Evolutionary conservation across 805 yeast species (phyloP).

Genomic region (Starmera pachycereana): DNA sequence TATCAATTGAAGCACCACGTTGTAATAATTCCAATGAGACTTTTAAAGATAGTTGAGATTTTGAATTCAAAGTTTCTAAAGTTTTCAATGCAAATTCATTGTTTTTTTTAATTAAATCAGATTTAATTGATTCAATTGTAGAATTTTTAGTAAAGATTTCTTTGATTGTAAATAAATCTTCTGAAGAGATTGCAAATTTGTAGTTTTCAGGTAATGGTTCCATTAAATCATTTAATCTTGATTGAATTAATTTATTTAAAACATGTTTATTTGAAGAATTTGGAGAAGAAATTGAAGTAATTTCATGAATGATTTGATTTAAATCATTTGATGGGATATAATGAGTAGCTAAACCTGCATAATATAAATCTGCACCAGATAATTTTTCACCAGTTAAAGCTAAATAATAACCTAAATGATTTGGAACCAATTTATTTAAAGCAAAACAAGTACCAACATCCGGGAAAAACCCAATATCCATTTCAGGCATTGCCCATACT

Average conservation of each 20-base stretch:
- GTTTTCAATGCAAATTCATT: slow-evolving; percentile 58
- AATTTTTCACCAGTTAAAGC: slow-evolving; percentile 81
- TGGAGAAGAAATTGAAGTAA: slow-evolving; percentile 32
- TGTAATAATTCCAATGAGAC: slow-evolving; percentile 62
- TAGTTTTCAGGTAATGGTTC: slow-evolving; percentile 56
- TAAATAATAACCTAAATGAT: slow-evolving; percentile 73
- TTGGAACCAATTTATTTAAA: slow-evolving; percentile 65
- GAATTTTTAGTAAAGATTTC: slow-evolving; percentile 44
- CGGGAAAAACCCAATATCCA: slow-evolving; percentile 92
- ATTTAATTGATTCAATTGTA: slow-evolving; percentile 37
- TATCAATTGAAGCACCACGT: slow-evolving; percentile 44
- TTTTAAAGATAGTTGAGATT: slow-evolving; percentile 73
- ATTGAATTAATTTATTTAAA: slow-evolving; percentile 68
- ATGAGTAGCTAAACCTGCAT: slow-evolving; percentile 85
- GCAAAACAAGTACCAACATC: slow-evolving; percentile 94
- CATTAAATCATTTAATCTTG: slow-evolving; percentile 34
- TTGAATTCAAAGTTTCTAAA: slow-evolving; percentile 42
- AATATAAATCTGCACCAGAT: slow-evolving; percentile 69
- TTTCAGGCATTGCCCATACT: slow-evolving; percentile 94
- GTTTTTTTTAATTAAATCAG: slow-evolving; percentile 38
- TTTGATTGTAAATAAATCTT: slow-evolving; percentile 57
- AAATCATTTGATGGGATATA: slow-evolving; percentile 63
- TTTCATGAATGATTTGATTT: slow-evolving; percentile 49
- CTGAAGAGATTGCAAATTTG: slow-evolving; percentile 40
- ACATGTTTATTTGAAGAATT: slow-evolving; percentile 26